These are phyloP conservation scores for Aspergillus aculeatinus DNA, from an alignment of 2,329 filamentous ascomycete genomes.

Conservation along the genomic window DNA sequence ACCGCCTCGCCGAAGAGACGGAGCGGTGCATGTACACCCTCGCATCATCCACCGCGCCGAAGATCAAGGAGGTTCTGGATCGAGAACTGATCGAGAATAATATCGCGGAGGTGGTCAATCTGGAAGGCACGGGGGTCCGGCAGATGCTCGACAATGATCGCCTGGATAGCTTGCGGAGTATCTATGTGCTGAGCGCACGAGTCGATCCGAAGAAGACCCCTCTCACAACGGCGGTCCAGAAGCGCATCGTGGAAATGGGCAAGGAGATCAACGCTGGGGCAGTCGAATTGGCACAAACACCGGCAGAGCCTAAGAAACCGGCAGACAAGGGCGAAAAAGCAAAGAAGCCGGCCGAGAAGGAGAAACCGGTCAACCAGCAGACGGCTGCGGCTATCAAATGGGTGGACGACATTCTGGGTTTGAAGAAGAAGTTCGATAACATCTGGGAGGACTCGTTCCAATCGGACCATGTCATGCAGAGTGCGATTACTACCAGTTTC, in stretches of 20 bases:
- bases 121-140: conserved; percentile 79
- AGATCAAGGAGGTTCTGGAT: conserved; percentile 76
- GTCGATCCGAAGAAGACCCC: conserved; percentile 73
- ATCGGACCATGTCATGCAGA: conserved; percentile 74
- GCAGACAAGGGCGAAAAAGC: conserved; percentile 41
- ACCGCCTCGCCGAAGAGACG: conserved; percentile 74
- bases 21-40: conserved; percentile 82
- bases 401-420: conserved; percentile 82
- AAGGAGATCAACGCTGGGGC: conserved; percentile 72
- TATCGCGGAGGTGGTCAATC: conserved; percentile 75
- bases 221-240: conserved; percentile 69
- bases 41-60: conserved; percentile 67
- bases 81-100: conserved; percentile 74
- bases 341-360: conserved; percentile 48
- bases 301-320: conserved; percentile 46
- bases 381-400: conserved; percentile 88
- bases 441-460: conserved; percentile 73
- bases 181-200: conserved; percentile 75
- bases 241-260: conserved; percentile 75
- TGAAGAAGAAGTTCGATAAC: conserved; percentile 87
- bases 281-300: conserved; percentile 52
- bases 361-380: conserved; percentile 67
- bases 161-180: conserved; percentile 70
- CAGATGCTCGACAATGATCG: conserved; percentile 92
- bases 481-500: conserved; percentile 81